Percentiles rank a stretch among this genome's conserved stretches.
phyloP scores from a whole-genome alignment of 768 basidiomycete species.

The Mrakia blollopis region DNA sequence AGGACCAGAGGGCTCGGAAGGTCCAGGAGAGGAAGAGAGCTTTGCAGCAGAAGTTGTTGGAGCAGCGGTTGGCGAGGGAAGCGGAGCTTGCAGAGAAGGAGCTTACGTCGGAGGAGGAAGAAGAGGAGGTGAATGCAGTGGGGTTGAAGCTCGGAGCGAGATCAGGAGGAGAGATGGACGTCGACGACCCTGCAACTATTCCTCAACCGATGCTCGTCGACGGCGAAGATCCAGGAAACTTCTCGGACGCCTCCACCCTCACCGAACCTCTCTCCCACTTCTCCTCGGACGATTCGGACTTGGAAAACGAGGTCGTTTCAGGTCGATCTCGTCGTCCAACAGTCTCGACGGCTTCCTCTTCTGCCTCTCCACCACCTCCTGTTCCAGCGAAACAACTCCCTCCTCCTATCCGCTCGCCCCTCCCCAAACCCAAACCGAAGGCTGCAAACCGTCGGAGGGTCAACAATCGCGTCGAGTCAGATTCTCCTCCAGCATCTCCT shows the following conservation, averaged over 20 bases:
- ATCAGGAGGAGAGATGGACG: not conserved
- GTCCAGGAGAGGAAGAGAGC: not conserved
- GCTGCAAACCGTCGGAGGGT: conserved; percentile 13
- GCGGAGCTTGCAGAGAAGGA: conserved; percentile 23
- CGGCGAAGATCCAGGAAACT: conserved; percentile 24
- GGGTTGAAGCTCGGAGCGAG: conserved; percentile 2
- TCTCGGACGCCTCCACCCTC: conserved; percentile 33
- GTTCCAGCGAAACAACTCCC: not conserved
- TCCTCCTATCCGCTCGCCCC: not conserved
- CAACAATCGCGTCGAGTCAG: conserved; percentile 31
- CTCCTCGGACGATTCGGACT: conserved; percentile 26
- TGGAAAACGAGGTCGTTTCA: conserved; percentile 8
- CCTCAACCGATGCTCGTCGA: conserved; percentile 8
- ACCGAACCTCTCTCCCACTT: conserved; percentile 33
- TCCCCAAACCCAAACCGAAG: conserved; percentile 3
- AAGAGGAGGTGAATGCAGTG: conserved; percentile 13
- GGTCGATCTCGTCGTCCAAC: conserved; percentile 4
- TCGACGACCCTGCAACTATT: not conserved
- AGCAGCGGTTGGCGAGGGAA: conserved; percentile 33
- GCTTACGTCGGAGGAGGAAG: conserved; percentile 29
- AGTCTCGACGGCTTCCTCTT: not conserved
- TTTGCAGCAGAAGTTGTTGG: not conserved
- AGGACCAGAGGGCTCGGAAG: conserved; percentile 36
- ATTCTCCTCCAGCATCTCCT: conserved; percentile 19
- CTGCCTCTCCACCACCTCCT: not conserved